A percentile compares a stretch with the other conserved stretches of the same genome.
Evolutionary conservation across 139 green algal species (phyloP).

Genomic region (Ulvella scutata): DNA sequence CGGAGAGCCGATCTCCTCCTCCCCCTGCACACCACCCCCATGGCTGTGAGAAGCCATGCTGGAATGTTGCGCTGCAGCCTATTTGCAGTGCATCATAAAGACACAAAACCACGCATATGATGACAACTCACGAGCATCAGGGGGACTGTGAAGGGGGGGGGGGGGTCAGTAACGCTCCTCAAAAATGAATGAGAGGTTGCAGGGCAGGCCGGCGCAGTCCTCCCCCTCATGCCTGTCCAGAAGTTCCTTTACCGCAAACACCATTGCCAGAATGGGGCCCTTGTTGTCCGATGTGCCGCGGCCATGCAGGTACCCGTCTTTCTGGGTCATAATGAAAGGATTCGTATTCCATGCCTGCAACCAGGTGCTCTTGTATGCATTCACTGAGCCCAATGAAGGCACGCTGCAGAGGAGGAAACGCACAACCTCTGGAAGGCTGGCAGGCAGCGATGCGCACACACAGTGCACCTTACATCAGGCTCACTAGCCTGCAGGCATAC

Average conservation of each 20-base stretch:
- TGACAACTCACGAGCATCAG: no score
- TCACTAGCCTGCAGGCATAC: no score
- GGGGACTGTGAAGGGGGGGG: no score
- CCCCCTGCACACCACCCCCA: slow-evolving; percentile 17
- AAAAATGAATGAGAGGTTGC: slow-evolving; percentile 86
- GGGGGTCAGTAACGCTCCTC: slow-evolving; percentile 55
- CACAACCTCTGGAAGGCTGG: no score
- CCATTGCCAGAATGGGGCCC: slow-evolving; percentile 75
- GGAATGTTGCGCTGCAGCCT: no score
- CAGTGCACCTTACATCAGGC: no score
- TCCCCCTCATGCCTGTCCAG: slow-evolving; percentile 31
- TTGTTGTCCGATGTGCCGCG: slow-evolving; percentile 88
- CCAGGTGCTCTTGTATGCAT: no score
- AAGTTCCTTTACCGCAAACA: slow-evolving; percentile 38
- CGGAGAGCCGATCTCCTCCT: slow-evolving; percentile 72
- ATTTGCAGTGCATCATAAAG: no score
- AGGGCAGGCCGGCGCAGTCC: slow-evolving; percentile 29
- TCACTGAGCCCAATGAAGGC: no score
- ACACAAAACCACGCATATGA: no score
- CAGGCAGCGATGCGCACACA: no score
- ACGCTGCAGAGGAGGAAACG: neutral
- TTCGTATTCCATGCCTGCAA: slow-evolving; percentile 58
- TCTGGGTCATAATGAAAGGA: slow-evolving; percentile 64
- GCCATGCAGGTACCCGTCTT: slow-evolving; percentile 83
- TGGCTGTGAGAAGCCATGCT: neutral